Evolutionary conservation across 2,329 filamentous ascomycete species (phyloP), one percentile per base, ranked within the genome.

Genomic region (Phaeomoniella chlamydospora): DNA sequence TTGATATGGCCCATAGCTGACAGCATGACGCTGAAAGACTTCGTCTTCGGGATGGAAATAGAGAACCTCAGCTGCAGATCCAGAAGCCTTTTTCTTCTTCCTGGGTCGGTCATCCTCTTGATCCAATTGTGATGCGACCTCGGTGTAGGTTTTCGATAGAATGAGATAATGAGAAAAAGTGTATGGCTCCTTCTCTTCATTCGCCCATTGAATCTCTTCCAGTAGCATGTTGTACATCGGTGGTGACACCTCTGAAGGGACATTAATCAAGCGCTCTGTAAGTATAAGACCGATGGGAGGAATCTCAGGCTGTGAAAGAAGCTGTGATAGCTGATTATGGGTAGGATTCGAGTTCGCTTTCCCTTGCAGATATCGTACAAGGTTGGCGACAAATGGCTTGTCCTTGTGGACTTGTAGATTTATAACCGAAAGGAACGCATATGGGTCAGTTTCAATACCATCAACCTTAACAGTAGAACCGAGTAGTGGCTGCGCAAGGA

Each of bases 1-100:
- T 13, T 80, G 72, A 52, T 79, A 93, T 35, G 68, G 74, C 16
- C 77, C 80, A 43, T 71, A 65, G 11, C 74, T 84, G 29, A 74
- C 41, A 2, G 85, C 81, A 59, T 88, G 71, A 51, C 75, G 76
- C 45, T 90, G 76, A 49, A 94, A 61, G 35, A 88, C 72, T 64
- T 96, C 90, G 52, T 98, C 90, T 61, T 98, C 90, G 0, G 86
- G 80, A 55, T 98, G 90, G 66, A 96, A 98, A 59, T 87, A 92
- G 59, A 86, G 93, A 19, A 73, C 66, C 48, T 80, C 71, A 35
- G 68, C 65, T 40, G 43, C 54, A 31, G 50, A 52, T 2, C 42
- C 50, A 0, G 46, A 52, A 41, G 58, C 70, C 54, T 72, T 76
- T 62, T 79, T 81, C 61, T 81, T 87, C 59, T 72, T 76, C 48